Percentiles rank a stretch among this genome's conserved stretches.
Conservation (phyloP, 805 yeast genomes). For the Candida caryicola region DNA sequence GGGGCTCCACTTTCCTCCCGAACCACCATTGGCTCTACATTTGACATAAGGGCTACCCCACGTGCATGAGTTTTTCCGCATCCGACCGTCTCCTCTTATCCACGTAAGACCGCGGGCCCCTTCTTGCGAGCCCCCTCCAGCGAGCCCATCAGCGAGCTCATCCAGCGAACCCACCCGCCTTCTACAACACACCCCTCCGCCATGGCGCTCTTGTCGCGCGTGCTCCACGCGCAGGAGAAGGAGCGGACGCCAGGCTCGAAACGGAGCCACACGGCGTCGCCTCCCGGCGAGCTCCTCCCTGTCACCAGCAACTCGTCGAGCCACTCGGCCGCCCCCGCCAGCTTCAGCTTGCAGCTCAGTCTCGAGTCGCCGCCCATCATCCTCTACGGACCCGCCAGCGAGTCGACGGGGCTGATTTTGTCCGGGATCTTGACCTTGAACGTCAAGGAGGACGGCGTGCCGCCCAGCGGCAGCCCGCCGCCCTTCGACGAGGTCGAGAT, state of each 20-base stretch:
- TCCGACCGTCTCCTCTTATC: too few species aligned
- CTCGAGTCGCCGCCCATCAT: conserved; percentile 91
- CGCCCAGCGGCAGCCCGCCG: conserved; percentile 8
- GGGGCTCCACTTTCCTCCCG: too few species aligned
- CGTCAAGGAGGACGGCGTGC: conserved; percentile 8
- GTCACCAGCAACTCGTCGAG: not conserved
- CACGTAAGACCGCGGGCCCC: too few species aligned
- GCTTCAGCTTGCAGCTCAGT: conserved; percentile 49
- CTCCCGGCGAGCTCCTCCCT: conserved; percentile 1
- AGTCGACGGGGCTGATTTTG: conserved; percentile 81
- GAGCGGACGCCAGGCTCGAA: conserved; percentile 6
- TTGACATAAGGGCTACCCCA: too few species aligned
- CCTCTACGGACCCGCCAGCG: conserved; percentile 73
- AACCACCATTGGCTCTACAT: too few species aligned
- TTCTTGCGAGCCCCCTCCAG: too few species aligned
- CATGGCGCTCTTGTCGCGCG: conserved; percentile 19
- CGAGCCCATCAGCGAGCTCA: too few species aligned
- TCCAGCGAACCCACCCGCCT: too few species aligned
- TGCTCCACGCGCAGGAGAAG: conserved; percentile 11
- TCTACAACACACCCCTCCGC: too few species aligned
- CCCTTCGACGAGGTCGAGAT: conserved; percentile 47
- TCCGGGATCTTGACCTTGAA: conserved; percentile 70
- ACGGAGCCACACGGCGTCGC: conserved; percentile 1
- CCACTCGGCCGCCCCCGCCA: not conserved
- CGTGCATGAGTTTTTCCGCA: too few species aligned